A percentile compares a stretch with the other conserved stretches of the same genome.
phyloP scores from a whole-genome alignment of 1,139 yeast species.

The Kodamaea suecica region DNA sequence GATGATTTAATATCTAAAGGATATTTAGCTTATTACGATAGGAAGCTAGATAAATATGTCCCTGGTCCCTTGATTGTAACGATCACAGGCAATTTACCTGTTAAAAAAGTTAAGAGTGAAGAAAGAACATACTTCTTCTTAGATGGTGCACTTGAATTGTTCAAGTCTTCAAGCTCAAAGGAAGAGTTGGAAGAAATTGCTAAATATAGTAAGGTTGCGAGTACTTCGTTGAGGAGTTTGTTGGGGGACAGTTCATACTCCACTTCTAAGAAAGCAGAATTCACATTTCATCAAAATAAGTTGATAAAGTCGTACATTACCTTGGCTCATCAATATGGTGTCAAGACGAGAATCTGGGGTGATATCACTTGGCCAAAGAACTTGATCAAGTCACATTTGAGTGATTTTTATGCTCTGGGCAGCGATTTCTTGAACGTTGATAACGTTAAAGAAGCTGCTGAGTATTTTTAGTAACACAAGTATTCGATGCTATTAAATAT shows the following conservation, averaged over 20 bases:
- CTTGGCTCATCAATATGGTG: conserved; percentile 33
- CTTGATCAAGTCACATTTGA: conserved; percentile 29
- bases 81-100: conserved; percentile 42
- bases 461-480: conserved; percentile 14
- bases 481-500: background rate
- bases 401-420: conserved; percentile 26
- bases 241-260: conserved; percentile 25
- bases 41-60: conserved; percentile 19
- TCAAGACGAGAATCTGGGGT: conserved; percentile 46
- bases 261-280: conserved; percentile 13
- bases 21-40: conserved; percentile 35
- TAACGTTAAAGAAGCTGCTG: conserved; percentile 28
- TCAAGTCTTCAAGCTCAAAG: conserved; percentile 15
- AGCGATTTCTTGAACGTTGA: conserved; percentile 43
- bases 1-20: conserved; percentile 32
- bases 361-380: conserved; percentile 39
- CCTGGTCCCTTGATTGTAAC: conserved; percentile 40
- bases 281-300: conserved; percentile 21
- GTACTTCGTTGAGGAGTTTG: conserved; percentile 32
- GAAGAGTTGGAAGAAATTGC: conserved; percentile 21
- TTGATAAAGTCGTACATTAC: conserved; percentile 22
- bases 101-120: conserved; percentile 26
- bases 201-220: conserved; percentile 34
- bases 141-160: conserved; percentile 37
- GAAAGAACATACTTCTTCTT: conserved; percentile 30